Percentiles rank a stretch among this genome's conserved stretches.
Evolutionary conservation across 495 filamentous ascomycete species (phyloP).

Genomic region (Tuber calosporum): DNA sequence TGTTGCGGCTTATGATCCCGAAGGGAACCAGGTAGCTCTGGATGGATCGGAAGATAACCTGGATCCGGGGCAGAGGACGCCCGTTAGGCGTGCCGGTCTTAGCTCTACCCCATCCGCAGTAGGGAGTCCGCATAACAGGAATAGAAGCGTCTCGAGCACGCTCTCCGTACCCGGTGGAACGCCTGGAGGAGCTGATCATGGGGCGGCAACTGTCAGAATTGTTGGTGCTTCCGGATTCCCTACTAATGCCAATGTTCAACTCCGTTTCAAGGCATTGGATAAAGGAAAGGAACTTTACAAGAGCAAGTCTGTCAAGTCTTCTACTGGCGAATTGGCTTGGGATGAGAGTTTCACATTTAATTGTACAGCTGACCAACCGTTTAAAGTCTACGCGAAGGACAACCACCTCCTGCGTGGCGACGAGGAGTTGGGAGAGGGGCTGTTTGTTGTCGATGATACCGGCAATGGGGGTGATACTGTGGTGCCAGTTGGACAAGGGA

Average conservation of each 20-base stretch:
- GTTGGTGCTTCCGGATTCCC: slow-evolving; percentile 74
- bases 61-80: slow-evolving; percentile 31
- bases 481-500: slow-evolving; percentile 61
- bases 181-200: slow-evolving; percentile 53
- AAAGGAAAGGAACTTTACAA: slow-evolving; percentile 83
- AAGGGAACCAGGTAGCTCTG: slow-evolving; percentile 16
- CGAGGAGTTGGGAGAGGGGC: slow-evolving; percentile 66
- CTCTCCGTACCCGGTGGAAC: slow-evolving; percentile 52
- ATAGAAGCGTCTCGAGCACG: slow-evolving; percentile 60
- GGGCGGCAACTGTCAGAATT: slow-evolving; percentile 73
- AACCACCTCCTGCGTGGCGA: slow-evolving; percentile 77
- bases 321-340: slow-evolving; percentile 54
- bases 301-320: slow-evolving; percentile 70
- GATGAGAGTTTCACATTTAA: slow-evolving; percentile 71
- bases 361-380: slow-evolving; percentile 75
- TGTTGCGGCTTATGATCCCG: slow-evolving; percentile 17
- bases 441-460: slow-evolving; percentile 87
- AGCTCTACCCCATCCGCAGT: slow-evolving; percentile 45
- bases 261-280: slow-evolving; percentile 72
- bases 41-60: slow-evolving; percentile 16
- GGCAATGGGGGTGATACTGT: slow-evolving; percentile 65
- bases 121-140: slow-evolving; percentile 53
- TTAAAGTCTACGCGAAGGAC: slow-evolving; percentile 74
- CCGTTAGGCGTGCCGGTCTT: slow-evolving; percentile 30
- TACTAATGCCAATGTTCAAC: slow-evolving; percentile 67